phyloP scores from a whole-genome alignment of 2,329 filamentous ascomycete species.

The Torrubiella hemipterigena region DNA sequence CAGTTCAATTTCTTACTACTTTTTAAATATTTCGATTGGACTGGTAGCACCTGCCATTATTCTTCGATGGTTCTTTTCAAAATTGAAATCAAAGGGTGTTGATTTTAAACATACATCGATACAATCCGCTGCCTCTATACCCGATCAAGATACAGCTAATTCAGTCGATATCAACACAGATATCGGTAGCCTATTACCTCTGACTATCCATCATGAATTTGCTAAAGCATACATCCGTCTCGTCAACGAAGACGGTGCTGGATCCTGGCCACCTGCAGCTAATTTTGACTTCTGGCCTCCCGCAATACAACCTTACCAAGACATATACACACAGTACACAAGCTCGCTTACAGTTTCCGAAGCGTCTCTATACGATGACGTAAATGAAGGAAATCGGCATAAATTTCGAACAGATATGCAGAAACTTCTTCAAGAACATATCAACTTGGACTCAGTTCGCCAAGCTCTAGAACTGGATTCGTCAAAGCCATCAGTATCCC shows the following conservation, averaged over 20 bases:
- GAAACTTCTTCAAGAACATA: neutral
- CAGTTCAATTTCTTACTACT: no score
- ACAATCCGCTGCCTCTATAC: no score
- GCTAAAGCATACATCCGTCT: neutral
- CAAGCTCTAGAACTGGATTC: neutral
- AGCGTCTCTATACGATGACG: neutral
- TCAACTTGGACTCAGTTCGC: neutral
- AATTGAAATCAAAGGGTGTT: no score
- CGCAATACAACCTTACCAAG: neutral
- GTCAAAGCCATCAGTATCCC: neutral
- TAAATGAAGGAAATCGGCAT: neutral
- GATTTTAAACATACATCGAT: no score
- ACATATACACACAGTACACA: neutral
- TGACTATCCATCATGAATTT: neutral
- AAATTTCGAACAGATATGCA: neutral
- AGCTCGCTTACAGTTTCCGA: neutral
- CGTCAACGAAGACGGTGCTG: slow-evolving; percentile 22
- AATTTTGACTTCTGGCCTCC: neutral
- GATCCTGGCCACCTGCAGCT: slow-evolving; percentile 19
- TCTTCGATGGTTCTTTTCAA: no score
- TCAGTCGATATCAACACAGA: no score
- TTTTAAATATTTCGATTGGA: no score
- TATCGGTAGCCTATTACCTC: no score
- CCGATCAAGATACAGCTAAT: no score
- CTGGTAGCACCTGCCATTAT: no score